Percentiles rank a stretch among this genome's conserved stretches.
Evolutionary conservation across 805 yeast genomes (phyloP).

Genomic region (Schwanniomyces yamadae): DNA sequence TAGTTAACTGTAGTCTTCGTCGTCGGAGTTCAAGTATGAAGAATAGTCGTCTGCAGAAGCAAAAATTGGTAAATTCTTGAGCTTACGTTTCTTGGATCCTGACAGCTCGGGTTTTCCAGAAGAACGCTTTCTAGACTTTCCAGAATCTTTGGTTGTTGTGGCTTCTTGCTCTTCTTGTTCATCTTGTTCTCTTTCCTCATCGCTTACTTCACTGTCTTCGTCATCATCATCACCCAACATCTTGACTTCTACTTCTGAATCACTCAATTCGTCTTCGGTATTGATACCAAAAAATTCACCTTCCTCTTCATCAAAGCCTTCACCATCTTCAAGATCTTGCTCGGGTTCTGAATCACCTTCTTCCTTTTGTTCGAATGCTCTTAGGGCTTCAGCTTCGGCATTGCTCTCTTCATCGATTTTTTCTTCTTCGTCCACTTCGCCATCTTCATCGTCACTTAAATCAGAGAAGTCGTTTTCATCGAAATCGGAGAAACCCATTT

Average conservation of each 20-base stretch:
- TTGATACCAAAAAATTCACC: constrained; percentile 18
- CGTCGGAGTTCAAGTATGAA: constrained; percentile 65
- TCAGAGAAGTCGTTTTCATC: constrained; percentile 46
- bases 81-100: constrained; percentile 49
- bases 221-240: constrained; percentile 23
- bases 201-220: constrained; percentile 14
- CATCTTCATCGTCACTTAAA: constrained; percentile 30
- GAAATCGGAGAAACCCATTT: constrained; percentile 37
- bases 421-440: constrained; percentile 19
- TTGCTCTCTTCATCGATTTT: constrained; percentile 25
- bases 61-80: constrained; percentile 74
- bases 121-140: constrained; percentile 18
- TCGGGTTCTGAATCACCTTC: constrained; percentile 6
- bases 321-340: constrained; percentile 16
- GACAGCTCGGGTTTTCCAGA: constrained; percentile 25
- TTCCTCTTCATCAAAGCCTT: constrained; percentile 23
- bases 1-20: constrained; percentile 51
- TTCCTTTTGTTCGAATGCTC: constrained; percentile 23
- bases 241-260: constrained; percentile 15
- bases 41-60: constrained; percentile 90
- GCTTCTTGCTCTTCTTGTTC: constrained; percentile 32
- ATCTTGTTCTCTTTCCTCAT: constrained; percentile 17
- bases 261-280: constrained; percentile 14
- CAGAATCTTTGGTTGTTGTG: too few species aligned
- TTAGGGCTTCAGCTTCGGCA: constrained; percentile 16